phyloP scores from a whole-genome alignment of 768 basidiomycete genomes.

The Hygrocybe punicea region DNA sequence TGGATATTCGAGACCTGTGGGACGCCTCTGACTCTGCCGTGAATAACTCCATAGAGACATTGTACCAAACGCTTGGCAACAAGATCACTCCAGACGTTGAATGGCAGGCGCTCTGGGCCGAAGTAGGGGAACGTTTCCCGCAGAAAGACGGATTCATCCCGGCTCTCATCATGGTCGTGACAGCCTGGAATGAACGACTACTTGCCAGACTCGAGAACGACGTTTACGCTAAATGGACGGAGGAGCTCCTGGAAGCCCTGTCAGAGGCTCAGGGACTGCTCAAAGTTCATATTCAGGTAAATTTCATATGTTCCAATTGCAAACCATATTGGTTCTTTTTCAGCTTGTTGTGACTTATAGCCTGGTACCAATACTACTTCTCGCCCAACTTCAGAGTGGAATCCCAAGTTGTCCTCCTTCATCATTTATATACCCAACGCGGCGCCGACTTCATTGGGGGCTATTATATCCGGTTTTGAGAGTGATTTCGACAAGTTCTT shows the following conservation, averaged over 20 bases:
- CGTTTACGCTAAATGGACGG: conserved; percentile 34
- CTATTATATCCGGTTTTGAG: conserved; percentile 32
- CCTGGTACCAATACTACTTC: conserved; percentile 6
- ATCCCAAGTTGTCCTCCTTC: conserved; percentile 26
- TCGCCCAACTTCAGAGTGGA: conserved; percentile 31
- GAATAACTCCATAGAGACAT: conserved; percentile 21
- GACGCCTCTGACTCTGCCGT: conserved; percentile 30
- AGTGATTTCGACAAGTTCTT: conserved; percentile 36
- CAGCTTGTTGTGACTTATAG: neutral
- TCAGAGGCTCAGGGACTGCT: conserved; percentile 8
- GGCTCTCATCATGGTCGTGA: conserved; percentile 29
- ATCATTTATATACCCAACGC: conserved; percentile 33
- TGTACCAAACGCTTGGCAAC: conserved; percentile 34
- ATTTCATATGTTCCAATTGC: conserved; percentile 14
- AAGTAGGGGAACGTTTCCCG: conserved; percentile 29
- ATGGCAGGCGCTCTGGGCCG: conserved; percentile 34
- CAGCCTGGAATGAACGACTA: conserved; percentile 37
- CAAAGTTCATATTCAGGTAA: conserved; percentile 8
- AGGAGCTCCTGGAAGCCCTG: conserved; percentile 29
- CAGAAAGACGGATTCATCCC: conserved; percentile 36
- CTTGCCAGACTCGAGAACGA: conserved; percentile 35
- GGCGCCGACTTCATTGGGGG: conserved; percentile 24
- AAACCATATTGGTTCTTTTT: neutral
- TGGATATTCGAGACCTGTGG: conserved; percentile 39
- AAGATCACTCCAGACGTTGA: conserved; percentile 33